Evolutionary conservation across 2,329 filamentous ascomycete genomes (phyloP).

Genomic region (Drechslerella coelobrocha): DNA sequence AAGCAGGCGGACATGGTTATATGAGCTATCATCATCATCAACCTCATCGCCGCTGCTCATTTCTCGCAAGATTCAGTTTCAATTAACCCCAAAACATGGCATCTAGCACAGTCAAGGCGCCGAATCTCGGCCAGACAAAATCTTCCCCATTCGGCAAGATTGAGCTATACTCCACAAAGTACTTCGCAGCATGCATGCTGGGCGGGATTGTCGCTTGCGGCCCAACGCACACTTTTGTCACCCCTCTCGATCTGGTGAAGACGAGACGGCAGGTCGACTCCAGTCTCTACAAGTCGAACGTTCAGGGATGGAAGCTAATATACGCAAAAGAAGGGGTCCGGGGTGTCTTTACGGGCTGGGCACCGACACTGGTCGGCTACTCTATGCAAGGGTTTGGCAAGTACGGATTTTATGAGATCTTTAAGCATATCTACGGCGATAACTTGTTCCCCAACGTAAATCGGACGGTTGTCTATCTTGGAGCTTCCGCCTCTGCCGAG

Average conservation of each 20-base stretch:
- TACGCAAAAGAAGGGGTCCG: slow-evolving; percentile 75
- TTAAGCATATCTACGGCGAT: slow-evolving; percentile 48
- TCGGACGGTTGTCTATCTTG: slow-evolving; percentile 81
- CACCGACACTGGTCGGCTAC: slow-evolving; percentile 73
- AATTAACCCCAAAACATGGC: slow-evolving; percentile 33
- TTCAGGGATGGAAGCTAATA: slow-evolving; percentile 83
- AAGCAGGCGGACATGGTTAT: too few species aligned
- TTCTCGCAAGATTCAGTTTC: too few species aligned
- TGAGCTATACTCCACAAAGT: slow-evolving; percentile 78
- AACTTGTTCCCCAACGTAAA: slow-evolving; percentile 57
- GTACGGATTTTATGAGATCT: slow-evolving; percentile 49
- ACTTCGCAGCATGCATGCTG: slow-evolving; percentile 83
- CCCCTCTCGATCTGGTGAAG: slow-evolving; percentile 76
- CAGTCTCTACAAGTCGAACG: slow-evolving; percentile 83
- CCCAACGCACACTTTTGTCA: slow-evolving; percentile 46
- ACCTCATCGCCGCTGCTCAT: too few species aligned
- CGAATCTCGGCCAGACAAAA: slow-evolving; percentile 24
- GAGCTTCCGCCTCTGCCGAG: slow-evolving; percentile 78
- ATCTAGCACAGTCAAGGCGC: slow-evolving; percentile 27
- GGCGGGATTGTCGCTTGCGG: slow-evolving; percentile 64
- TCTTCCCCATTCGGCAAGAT: slow-evolving; percentile 62
- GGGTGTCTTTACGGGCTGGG: slow-evolving; percentile 87
- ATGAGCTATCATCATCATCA: too few species aligned
- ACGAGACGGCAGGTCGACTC: slow-evolving; percentile 86
- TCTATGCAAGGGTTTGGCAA: slow-evolving; percentile 47